phyloP scores from a whole-genome alignment of 331 rosid species.

The Arachis monticola region DNA sequence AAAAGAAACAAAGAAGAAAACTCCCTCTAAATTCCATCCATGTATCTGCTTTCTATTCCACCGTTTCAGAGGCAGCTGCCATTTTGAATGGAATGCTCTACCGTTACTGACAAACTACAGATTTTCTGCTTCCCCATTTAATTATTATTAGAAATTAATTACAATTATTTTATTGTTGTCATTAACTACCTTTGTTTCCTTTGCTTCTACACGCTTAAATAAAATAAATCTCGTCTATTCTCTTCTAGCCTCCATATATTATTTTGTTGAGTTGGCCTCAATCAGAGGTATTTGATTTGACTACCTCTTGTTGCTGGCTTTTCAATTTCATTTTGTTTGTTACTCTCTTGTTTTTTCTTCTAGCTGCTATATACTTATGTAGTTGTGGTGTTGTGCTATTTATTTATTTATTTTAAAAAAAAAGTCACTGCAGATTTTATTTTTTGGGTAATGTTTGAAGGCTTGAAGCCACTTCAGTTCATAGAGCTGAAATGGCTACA shows the following conservation, averaged over 20 bases:
- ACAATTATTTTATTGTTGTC: slow-evolving; percentile 16
- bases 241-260: slow-evolving; percentile 43
- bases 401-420: neutral
- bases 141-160: neutral
- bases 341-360: neutral
- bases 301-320: neutral
- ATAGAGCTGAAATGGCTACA: slow-evolving; percentile 44
- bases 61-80: neutral
- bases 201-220: slow-evolving; percentile 31
- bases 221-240: slow-evolving; percentile 36
- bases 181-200: slow-evolving; percentile 22
- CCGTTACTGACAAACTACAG: slow-evolving; percentile 54
- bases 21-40: slow-evolving; percentile 32
- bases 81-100: slow-evolving; percentile 27
- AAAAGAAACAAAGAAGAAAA: slow-evolving; percentile 55
- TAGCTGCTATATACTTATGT: neutral
- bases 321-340: neutral
- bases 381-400: neutral
- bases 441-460: slow-evolving; percentile 18
- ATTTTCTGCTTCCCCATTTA: slow-evolving; percentile 44
- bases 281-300: slow-evolving; percentile 49
- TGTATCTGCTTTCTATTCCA: neutral
- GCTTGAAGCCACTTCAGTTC: slow-evolving; percentile 33
- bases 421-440: neutral
- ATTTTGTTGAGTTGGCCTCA: slow-evolving; percentile 25